phyloP scores from a whole-genome alignment of 352 stramenopile genomes.

The Achlya hypogyna region DNA sequence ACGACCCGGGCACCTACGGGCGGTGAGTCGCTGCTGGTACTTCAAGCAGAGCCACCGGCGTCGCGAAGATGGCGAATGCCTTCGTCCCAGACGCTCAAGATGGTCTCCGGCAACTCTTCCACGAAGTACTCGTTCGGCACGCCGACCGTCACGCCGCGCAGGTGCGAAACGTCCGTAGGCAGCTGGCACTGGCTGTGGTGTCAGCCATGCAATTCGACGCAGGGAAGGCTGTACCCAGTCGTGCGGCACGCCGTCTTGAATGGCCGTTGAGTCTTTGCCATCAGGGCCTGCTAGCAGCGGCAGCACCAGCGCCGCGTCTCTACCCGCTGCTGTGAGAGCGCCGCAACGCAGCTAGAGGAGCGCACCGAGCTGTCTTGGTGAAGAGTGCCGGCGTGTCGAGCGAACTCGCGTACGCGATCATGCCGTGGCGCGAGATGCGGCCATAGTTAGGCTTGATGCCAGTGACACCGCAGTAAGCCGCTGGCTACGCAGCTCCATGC shows the following conservation, averaged over 20 bases:
- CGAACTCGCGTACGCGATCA: conserved; percentile 95
- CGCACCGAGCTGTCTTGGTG: conserved; percentile 60
- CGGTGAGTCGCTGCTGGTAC: neutral
- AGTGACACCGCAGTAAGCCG: conserved; percentile 92
- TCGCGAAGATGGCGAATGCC: conserved; percentile 59
- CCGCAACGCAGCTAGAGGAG: neutral
- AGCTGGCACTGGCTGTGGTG: neutral
- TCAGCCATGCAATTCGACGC: neutral
- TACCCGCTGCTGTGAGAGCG: conserved; percentile 22
- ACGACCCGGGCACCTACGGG: conserved; percentile 54
- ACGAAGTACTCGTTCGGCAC: conserved; percentile 94
- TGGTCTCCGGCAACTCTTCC: conserved; percentile 77
- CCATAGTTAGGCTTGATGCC: conserved; percentile 97
- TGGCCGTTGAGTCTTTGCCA: conserved; percentile 72
- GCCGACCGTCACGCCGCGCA: conserved; percentile 83
- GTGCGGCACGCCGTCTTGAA: conserved; percentile 32
- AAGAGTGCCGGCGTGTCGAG: conserved; percentile 95
- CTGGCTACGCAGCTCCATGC: conserved; percentile 41
- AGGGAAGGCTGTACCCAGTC: conserved; percentile 54
- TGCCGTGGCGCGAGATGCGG: conserved; percentile 91
- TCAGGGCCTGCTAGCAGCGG: conserved; percentile 74
- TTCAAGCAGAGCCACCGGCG: conserved; percentile 27
- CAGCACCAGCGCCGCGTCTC: conserved; percentile 70
- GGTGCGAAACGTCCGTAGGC: conserved; percentile 24
- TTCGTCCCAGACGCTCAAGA: conserved; percentile 76